These are phyloP conservation scores for Physaria fendleri DNA, from an alignment of 345 rosid genomes.

Conservation along the genomic window DNA sequence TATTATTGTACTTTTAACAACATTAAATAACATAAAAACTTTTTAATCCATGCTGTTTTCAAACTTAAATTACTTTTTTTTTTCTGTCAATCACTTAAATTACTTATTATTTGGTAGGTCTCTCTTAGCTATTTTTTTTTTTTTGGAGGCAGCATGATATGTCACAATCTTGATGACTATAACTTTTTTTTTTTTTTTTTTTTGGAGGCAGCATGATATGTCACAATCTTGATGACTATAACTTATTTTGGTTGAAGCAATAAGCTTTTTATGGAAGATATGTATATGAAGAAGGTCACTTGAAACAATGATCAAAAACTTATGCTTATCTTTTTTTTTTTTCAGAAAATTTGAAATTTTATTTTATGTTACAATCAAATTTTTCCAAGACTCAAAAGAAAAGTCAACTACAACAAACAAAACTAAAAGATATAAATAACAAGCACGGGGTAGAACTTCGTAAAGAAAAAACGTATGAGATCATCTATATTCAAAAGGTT, in stretches of 20 bases:
- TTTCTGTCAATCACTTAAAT: constrained; percentile 14
- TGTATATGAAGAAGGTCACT: neutral
- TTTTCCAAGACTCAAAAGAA: no score
- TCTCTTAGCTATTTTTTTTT: constrained; percentile 6
- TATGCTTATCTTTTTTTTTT: no score
- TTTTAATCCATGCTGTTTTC: constrained; percentile 22
- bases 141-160: constrained; percentile 23
- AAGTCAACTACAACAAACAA: no score
- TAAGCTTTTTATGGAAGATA: neutral
- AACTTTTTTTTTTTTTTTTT: no score
- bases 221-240: neutral
- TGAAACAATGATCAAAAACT: no score
- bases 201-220: constrained; percentile 23
- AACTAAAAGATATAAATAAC: no score
- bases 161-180: neutral
- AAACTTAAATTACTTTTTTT: constrained; percentile 13
- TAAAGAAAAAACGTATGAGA: no score
- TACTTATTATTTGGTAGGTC: constrained; percentile 11
- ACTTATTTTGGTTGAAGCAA: neutral
- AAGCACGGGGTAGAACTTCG: no score
- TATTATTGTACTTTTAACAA: constrained; percentile 1
- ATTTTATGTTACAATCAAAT: no score
- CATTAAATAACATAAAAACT: neutral
- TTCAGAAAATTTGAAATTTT: no score
- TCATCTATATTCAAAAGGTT: no score